Conservation (phyloP, 2,329 filamentous ascomycete species). For the Aspergillus floridensis region DNA sequence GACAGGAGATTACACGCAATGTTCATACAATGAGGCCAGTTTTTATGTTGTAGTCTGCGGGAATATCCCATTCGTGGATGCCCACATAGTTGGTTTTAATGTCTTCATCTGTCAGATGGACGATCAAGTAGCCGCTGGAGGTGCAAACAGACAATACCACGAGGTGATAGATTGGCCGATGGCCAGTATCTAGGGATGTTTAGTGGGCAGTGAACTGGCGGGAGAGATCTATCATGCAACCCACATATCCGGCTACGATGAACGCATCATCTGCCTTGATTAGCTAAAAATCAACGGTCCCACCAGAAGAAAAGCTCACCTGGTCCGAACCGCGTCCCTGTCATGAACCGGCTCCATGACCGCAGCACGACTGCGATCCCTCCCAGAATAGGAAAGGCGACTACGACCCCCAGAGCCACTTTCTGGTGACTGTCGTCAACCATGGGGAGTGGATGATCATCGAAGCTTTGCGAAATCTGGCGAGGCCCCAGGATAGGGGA, state of each 20-base stretch:
- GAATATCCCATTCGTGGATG: constrained; percentile 24
- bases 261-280: constrained; percentile 22
- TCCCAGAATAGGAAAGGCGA: constrained; percentile 24
- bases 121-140: no score
- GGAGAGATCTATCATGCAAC: not conserved
- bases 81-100: constrained; percentile 28
- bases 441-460: not conserved
- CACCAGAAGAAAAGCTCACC: constrained; percentile 13
- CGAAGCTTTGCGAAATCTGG: not conserved
- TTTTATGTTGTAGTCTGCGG: constrained; percentile 15
- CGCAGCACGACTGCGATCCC: constrained; percentile 25
- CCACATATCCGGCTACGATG: constrained; percentile 25
- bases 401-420: constrained; percentile 22
- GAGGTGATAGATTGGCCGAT: constrained; percentile 22
- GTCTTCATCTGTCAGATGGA: constrained; percentile 11
- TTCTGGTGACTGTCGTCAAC: constrained; percentile 25
- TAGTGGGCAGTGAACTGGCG: not conserved
- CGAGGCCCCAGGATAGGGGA: no score
- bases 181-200: constrained; percentile 17
- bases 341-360: constrained; percentile 26
- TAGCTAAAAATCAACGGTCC: not conserved
- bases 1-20: not conserved
- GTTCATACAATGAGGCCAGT: constrained; percentile 16
- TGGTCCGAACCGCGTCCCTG: constrained; percentile 17
- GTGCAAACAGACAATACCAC: constrained; percentile 25